Evolutionary conservation across 495 filamentous ascomycete species (phyloP).

Genomic region (Halenospora varia): DNA sequence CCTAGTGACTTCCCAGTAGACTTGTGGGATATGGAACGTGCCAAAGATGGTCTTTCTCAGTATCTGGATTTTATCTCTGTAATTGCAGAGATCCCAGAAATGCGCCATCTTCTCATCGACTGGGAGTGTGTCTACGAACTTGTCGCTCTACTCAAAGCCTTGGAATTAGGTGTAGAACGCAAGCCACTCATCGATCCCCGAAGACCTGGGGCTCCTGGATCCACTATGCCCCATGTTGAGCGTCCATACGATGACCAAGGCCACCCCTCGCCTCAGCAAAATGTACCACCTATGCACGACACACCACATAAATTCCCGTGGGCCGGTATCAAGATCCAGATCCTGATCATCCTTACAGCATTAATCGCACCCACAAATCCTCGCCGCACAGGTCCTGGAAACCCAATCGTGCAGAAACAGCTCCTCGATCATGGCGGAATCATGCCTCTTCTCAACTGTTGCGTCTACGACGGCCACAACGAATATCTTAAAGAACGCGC

Average conservation of each 20-base stretch:
- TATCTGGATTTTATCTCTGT: slow-evolving; percentile 94
- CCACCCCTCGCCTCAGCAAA: slow-evolving; percentile 33
- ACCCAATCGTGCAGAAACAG: slow-evolving; percentile 75
- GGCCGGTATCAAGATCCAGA: slow-evolving; percentile 88
- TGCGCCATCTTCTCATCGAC: slow-evolving; percentile 66
- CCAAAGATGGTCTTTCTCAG: slow-evolving; percentile 77
- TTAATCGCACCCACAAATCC: slow-evolving; percentile 55
- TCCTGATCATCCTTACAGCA: slow-evolving; percentile 80
- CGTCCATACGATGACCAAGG: slow-evolving; percentile 49
- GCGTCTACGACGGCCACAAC: slow-evolving; percentile 80
- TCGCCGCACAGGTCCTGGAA: slow-evolving; percentile 39
- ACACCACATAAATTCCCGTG: slow-evolving; percentile 87
- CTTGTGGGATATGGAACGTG: slow-evolving; percentile 94
- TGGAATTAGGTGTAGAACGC: slow-evolving; percentile 81
- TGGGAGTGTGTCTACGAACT: slow-evolving; percentile 88
- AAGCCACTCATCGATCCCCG: slow-evolving; percentile 44
- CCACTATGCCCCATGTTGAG: slow-evolving; percentile 40
- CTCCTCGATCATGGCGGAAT: slow-evolving; percentile 78
- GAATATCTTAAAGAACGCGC: slow-evolving; percentile 88
- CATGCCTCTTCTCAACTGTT: slow-evolving; percentile 81
- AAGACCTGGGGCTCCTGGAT: slow-evolving; percentile 28
- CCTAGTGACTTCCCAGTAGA: slow-evolving; percentile 83
- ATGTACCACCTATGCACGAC: slow-evolving; percentile 59
- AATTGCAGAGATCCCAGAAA: slow-evolving; percentile 63
- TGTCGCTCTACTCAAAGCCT: slow-evolving; percentile 75